These are phyloP conservation scores for Grosmannia penicillata DNA, from an alignment of 2,329 filamentous ascomycete genomes.

Conservation along the genomic window DNA sequence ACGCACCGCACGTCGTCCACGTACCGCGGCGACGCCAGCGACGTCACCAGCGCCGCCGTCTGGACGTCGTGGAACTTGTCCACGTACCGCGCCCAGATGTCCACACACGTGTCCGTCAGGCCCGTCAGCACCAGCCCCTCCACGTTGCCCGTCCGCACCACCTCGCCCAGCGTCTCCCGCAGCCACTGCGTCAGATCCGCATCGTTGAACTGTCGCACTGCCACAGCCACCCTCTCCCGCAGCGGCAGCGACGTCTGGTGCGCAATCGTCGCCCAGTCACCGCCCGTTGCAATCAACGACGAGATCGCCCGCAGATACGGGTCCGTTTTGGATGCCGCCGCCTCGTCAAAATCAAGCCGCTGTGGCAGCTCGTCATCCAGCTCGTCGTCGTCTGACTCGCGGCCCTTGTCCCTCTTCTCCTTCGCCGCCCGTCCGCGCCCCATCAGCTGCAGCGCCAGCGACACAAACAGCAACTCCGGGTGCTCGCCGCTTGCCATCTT, in stretches of 20 bases:
- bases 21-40: slow-evolving; percentile 60
- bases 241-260: slow-evolving; percentile 60
- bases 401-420: slow-evolving; percentile 15
- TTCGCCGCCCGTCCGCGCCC: slow-evolving; percentile 32
- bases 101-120: slow-evolving; percentile 56
- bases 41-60: slow-evolving; percentile 60
- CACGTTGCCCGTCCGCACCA: slow-evolving; percentile 52
- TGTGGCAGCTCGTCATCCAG: background rate
- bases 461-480: slow-evolving; percentile 53
- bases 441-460: slow-evolving; percentile 50
- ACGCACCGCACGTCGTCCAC: slow-evolving; percentile 62
- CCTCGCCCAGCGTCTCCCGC: slow-evolving; percentile 43
- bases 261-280: slow-evolving; percentile 61
- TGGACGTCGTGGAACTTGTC: slow-evolving; percentile 65
- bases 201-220: slow-evolving; percentile 51
- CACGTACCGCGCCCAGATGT: slow-evolving; percentile 63
- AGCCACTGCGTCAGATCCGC: slow-evolving; percentile 53
- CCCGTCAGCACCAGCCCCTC: slow-evolving; percentile 68
- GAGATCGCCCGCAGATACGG: slow-evolving; percentile 71
- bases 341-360: slow-evolving; percentile 43
- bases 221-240: slow-evolving; percentile 59
- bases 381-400: background rate
- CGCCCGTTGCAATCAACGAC: slow-evolving; percentile 58
- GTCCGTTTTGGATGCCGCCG: slow-evolving; percentile 50
- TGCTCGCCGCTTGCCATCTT: slow-evolving; percentile 49